Conservation (phyloP, 163 green algal genomes). For the Prototheca stagnorum region DNA sequence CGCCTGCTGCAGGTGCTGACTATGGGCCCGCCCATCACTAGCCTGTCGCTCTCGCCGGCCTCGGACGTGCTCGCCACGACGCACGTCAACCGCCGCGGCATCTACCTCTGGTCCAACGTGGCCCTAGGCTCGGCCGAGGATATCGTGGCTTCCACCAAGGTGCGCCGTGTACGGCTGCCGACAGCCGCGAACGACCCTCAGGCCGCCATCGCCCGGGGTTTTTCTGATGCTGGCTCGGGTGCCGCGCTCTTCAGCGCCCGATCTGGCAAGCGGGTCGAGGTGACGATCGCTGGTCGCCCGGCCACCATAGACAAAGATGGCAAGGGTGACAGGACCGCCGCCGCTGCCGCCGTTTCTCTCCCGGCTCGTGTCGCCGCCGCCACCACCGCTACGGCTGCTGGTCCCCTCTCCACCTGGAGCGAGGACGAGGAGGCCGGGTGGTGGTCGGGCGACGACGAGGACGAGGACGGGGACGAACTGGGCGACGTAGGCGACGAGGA, state of each 20-base stretch:
- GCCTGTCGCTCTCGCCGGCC: slow-evolving; percentile 50
- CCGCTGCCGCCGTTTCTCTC: no score
- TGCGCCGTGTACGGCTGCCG: background rate
- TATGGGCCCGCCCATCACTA: slow-evolving; percentile 48
- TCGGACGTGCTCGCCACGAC: slow-evolving; percentile 76
- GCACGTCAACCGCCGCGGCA: slow-evolving; percentile 52
- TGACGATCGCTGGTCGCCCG: no score
- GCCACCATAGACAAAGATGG: no score
- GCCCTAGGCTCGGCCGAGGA: slow-evolving; percentile 23
- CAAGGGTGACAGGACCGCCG: no score
- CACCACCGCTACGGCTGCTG: no score
- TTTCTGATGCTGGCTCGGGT: no score
- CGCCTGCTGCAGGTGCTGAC: slow-evolving; percentile 46
- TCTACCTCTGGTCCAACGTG: slow-evolving; percentile 88
- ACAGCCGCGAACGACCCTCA: no score
- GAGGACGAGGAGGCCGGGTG: background rate
- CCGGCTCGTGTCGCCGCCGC: no score
- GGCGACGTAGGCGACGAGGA: background rate
- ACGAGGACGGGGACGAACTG: background rate
- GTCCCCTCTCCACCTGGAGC: no score
- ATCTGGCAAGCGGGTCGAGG: no score
- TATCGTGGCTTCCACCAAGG: slow-evolving; percentile 3
- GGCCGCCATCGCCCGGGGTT: no score
- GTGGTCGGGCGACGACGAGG: background rate
- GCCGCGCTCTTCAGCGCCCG: no score